A percentile compares a stretch with the other conserved stretches of the same genome.
These are phyloP conservation scores for Xylaria multiplex DNA, from an alignment of 2,329 filamentous ascomycete genomes.

Conservation along the genomic window DNA sequence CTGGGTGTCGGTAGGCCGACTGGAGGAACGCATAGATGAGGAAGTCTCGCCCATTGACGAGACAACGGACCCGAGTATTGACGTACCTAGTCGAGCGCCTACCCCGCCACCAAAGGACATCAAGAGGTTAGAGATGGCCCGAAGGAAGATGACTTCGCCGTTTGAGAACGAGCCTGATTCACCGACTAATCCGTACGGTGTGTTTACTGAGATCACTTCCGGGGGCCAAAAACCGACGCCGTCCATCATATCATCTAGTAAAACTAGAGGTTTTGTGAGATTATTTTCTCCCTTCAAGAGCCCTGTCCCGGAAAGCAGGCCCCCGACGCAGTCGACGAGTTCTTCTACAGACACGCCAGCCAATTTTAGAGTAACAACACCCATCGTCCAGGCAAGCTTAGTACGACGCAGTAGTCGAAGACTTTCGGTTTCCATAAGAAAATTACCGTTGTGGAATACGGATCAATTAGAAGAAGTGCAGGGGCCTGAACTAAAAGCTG, in stretches of 20 bases:
- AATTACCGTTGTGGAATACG: conserved; percentile 48
- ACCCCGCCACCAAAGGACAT: conserved; percentile 49
- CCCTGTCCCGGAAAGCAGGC: conserved; percentile 41
- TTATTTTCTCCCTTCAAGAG: conserved; percentile 45
- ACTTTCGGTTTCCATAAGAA: conserved; percentile 49
- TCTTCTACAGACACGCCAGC: conserved; percentile 29
- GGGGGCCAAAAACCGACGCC: conserved; percentile 21
- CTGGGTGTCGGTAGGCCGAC: conserved; percentile 32
- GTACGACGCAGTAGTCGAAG: conserved; percentile 46
- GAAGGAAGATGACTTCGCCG: conserved; percentile 43
- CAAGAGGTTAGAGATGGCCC: conserved; percentile 45
- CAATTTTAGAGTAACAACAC: conserved; percentile 41
- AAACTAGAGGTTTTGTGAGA: conserved; percentile 38
- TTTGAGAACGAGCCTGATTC: conserved; percentile 38
- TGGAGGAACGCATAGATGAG: conserved; percentile 38
- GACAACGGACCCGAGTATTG: conserved; percentile 40
- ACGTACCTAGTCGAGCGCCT: conserved; percentile 46
- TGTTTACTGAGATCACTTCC: conserved; percentile 45
- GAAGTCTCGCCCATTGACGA: conserved; percentile 34
- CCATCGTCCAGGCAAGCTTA: conserved; percentile 46
- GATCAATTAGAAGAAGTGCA: conserved; percentile 45
- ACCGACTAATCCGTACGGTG: conserved; percentile 38
- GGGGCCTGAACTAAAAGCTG: conserved; percentile 44
- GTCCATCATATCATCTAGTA: conserved; percentile 32
- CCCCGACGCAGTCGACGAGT: conserved; percentile 42